A percentile compares a stretch with the other conserved stretches of the same genome.
Conservation (phyloP, 139 green algal genomes). For the Pleodorina starrii region DNA sequence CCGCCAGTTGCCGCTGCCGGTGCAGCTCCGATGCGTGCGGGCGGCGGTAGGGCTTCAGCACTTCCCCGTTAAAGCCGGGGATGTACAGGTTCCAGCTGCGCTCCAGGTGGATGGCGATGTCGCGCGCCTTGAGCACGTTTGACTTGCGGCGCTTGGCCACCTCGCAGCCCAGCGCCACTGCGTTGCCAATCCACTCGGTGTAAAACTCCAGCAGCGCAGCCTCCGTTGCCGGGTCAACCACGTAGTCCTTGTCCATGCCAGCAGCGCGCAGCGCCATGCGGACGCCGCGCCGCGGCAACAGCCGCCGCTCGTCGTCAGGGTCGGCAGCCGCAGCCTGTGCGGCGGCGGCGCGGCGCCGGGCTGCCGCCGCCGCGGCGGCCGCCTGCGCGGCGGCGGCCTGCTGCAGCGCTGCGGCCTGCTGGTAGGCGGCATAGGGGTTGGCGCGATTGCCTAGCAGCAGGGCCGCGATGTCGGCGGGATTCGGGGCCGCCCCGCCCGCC, state of each 20-base stretch:
- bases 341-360: not conserved
- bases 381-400: not conserved
- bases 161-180: conserved; percentile 52
- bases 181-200: conserved; percentile 46
- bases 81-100: conserved; percentile 60
- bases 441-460: not conserved
- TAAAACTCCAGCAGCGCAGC: conserved; percentile 57
- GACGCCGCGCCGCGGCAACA: conserved; percentile 52
- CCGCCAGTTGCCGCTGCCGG: conserved; percentile 30
- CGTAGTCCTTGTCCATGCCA: conserved; percentile 51
- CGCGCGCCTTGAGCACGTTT: conserved; percentile 52
- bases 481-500: not conserved
- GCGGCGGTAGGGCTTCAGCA: conserved; percentile 48
- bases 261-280: conserved; percentile 39
- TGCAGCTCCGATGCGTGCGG: conserved; percentile 45
- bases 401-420: not conserved
- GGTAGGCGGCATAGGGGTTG: not conserved
- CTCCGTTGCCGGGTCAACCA: conserved; percentile 37
- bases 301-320: conserved; percentile 7
- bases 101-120: conserved; percentile 66
- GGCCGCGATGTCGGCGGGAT: not conserved
- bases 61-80: conserved; percentile 55
- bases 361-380: not conserved
- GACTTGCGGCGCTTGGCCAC: conserved; percentile 56
- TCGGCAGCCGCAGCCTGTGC: not conserved